phyloP scores from a whole-genome alignment of 2,329 filamentous ascomycete genomes.

The Teratosphaeria viscida region DNA sequence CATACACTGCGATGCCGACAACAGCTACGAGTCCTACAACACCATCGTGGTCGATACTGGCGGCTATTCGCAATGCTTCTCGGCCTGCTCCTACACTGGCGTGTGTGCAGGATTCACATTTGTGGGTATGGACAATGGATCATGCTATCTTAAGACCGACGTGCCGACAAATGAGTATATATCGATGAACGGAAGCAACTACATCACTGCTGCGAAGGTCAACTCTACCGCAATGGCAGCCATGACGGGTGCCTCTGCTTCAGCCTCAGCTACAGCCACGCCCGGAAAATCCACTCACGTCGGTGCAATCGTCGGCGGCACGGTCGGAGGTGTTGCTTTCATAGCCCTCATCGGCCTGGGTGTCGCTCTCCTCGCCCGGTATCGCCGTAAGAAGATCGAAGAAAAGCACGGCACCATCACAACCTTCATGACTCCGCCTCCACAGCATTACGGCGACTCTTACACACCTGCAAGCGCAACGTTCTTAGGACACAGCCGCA shows the following conservation, averaged over 20 bases:
- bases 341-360: constrained; percentile 9
- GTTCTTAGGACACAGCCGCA: constrained; percentile 10
- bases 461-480: not conserved
- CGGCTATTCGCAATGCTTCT: constrained; percentile 22
- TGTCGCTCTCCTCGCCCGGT: constrained; percentile 8
- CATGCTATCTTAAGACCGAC: constrained; percentile 18
- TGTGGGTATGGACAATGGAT: constrained; percentile 15
- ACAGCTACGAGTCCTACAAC: constrained; percentile 11
- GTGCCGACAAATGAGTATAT: constrained; percentile 11
- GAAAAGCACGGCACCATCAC: constrained; percentile 10
- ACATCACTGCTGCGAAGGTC: constrained; percentile 15
- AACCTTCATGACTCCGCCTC: constrained; percentile 7
- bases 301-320: constrained; percentile 12
- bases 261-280: not conserved
- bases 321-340: constrained; percentile 11
- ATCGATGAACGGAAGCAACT: constrained; percentile 12
- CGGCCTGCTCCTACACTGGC: constrained; percentile 14
- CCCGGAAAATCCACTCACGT: not conserved
- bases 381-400: constrained; percentile 14
- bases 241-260: not conserved
- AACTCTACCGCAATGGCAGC: constrained; percentile 10
- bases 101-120: constrained; percentile 21
- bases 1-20: constrained; percentile 20
- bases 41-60: constrained; percentile 13
- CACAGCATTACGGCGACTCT: constrained; percentile 3